Base-by-base conservation (phyloP, 257 asterid genomes). In the Ajuga chamaepitys region DNA sequence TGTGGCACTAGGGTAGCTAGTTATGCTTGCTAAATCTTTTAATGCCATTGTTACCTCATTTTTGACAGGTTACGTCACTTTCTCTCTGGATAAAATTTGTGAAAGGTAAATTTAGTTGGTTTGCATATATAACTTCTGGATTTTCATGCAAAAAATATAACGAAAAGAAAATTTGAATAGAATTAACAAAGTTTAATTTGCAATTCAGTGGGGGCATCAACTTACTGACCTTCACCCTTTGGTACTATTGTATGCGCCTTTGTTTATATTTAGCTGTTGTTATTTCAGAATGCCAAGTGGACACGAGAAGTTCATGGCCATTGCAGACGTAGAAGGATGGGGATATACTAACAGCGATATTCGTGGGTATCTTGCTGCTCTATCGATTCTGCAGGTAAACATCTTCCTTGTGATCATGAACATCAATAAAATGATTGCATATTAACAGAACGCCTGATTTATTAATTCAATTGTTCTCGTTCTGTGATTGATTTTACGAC, bases 281-380 rank as follows among this genome's bases (percentile, higher is more conserved):
- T 47, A 7, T 14, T 59, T 59, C 65, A 73, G 77, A 73, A 73
- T 73, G 77, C 73, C 77, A 25, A 75, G 74, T 22, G 97, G 86
- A 38, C 92, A 85, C 47, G 97, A 90, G 82, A 90, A 90, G 82
- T 90, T 90, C 80, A 75, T 74, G 11, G n/a, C 85, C 71, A 90
- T 91, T 38, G 96, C 80, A 11, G 96, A 88, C 78, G 74, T 91
- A 38, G 66, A 80, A 55, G 87, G 83, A 70, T 91, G 97, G 97
- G 96, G 98, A 47, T 88, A 84, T 62, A 41, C 79, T 6, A 86
- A 86, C 59, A 78, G 84, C 20, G 98, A 86, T 61, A 54, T 88
- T 41, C 94, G 94, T 7, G 98, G 98, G 60, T 86, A 88, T 73
- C 75, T 88, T 50, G 96, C 95, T 40, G 84, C 94, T 50, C 79